Evolutionary conservation across 2,329 filamentous ascomycete genomes (phyloP).

Genomic region (Emergomyces orientalis): DNA sequence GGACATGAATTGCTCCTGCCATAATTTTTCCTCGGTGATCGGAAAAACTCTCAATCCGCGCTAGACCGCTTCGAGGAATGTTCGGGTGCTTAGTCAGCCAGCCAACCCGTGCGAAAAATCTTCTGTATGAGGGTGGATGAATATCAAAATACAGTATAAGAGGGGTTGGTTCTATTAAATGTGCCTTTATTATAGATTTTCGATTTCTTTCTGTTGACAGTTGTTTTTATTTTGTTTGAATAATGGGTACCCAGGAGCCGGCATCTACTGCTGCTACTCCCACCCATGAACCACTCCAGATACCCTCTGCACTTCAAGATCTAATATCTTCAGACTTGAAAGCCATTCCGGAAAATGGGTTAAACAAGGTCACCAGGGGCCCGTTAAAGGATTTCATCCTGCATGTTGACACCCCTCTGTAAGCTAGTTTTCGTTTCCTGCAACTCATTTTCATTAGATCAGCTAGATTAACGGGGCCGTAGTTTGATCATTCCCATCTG

Average conservation of each 20-base stretch:
- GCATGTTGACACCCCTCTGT: conserved; percentile 27
- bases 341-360: conserved; percentile 26
- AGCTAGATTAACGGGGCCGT: not conserved
- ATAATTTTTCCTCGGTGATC: conserved; percentile 7
- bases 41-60: not conserved
- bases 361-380: conserved; percentile 29
- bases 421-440: conserved; percentile 13
- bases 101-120: not conserved
- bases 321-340: conserved; percentile 14
- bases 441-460: not conserved
- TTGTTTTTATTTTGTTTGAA: not conserved
- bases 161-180: not conserved
- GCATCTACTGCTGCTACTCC: not conserved
- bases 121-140: not conserved
- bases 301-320: not conserved
- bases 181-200: not conserved
- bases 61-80: not conserved
- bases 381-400: conserved; percentile 27
- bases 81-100: not conserved
- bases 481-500: conserved; percentile 22
- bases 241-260: not conserved
- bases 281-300: not conserved
- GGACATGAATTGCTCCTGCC: not conserved
- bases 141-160: not conserved
- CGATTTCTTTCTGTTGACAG: not conserved